These are phyloP conservation scores for Nothophoma quercina DNA, from an alignment of 2,329 filamentous ascomycete species.

Conservation along the genomic window DNA sequence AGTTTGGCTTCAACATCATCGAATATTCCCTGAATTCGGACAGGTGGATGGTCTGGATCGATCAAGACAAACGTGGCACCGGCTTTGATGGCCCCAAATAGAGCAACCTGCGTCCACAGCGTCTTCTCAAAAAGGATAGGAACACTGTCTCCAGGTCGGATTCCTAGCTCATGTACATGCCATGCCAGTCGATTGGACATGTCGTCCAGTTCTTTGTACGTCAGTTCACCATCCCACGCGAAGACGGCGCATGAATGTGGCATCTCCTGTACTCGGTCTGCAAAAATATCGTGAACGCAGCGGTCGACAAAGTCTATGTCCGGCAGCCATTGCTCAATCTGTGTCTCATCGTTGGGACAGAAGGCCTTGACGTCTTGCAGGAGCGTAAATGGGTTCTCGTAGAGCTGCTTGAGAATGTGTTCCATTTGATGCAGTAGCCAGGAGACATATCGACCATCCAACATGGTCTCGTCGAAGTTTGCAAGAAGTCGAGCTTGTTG, in stretches of 20 bases:
- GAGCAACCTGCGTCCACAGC: constrained; percentile 36
- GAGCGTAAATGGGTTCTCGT: no score
- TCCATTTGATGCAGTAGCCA: no score
- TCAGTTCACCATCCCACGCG: constrained; percentile 18
- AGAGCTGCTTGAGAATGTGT: no score
- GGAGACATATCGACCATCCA: no score
- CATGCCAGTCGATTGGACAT: constrained; percentile 5
- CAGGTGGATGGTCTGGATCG: constrained; percentile 9
- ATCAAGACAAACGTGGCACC: constrained; percentile 49
- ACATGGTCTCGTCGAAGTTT: no score
- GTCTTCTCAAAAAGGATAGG: constrained; percentile 25
- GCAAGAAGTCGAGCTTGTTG: no score
- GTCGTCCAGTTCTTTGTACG: constrained; percentile 17
- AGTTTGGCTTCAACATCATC: background rate
- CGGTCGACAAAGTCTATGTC: no score
- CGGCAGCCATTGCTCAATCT: no score
- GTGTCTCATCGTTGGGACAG: no score
- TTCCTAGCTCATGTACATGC: background rate
- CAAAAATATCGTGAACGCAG: background rate
- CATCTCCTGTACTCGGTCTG: background rate
- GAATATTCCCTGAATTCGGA: background rate
- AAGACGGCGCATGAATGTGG: constrained; percentile 4
- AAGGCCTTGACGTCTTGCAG: no score
- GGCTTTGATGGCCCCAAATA: constrained; percentile 51
- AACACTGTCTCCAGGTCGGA: background rate